These are phyloP conservation scores for Kockiozyma suomiensis DNA, from an alignment of 805 yeast genomes.

Conservation along the genomic window DNA sequence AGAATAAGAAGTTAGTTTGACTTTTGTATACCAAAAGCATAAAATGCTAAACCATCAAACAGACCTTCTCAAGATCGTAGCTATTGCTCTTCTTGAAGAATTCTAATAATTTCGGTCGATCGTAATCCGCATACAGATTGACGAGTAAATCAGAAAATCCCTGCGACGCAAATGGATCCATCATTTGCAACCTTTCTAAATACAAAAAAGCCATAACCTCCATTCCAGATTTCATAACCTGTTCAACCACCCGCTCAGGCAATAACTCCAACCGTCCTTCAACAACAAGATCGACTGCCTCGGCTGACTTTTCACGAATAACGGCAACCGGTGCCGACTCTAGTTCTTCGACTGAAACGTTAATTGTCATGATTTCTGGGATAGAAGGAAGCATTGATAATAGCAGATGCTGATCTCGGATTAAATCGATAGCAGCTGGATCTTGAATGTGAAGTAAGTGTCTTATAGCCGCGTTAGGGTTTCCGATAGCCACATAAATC, in stretches of 20 bases:
- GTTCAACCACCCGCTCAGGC: conserved; percentile 54
- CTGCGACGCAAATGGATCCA: conserved; percentile 58
- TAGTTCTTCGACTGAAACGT: conserved; percentile 46
- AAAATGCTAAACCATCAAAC: not conserved
- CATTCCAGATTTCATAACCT: conserved; percentile 35
- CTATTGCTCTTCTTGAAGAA: conserved; percentile 60
- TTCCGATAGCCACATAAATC: conserved; percentile 59
- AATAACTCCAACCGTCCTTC: conserved; percentile 66
- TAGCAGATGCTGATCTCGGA: conserved; percentile 61
- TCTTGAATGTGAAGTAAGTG: conserved; percentile 64
- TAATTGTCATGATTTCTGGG: conserved; percentile 44
- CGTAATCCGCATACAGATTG: conserved; percentile 63
- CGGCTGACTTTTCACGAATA: conserved; percentile 47
- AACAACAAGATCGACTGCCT: conserved; percentile 58
- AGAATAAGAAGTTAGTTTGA: too few relatives aligned
- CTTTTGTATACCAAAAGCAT: too few relatives aligned
- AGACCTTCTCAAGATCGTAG: conserved; percentile 56
- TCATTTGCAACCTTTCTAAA: conserved; percentile 57
- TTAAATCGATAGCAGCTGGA: conserved; percentile 55
- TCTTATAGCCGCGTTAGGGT: conserved; percentile 63
- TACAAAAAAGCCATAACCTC: conserved; percentile 63
- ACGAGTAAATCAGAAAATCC: conserved; percentile 71
- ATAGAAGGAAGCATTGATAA: conserved; percentile 28
- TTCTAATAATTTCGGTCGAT: conserved; percentile 56
- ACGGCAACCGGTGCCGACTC: conserved; percentile 48